These are phyloP conservation scores for Aspergillus novofumigatus DNA, from an alignment of 2,329 filamentous ascomycete species.

Conservation along the genomic window DNA sequence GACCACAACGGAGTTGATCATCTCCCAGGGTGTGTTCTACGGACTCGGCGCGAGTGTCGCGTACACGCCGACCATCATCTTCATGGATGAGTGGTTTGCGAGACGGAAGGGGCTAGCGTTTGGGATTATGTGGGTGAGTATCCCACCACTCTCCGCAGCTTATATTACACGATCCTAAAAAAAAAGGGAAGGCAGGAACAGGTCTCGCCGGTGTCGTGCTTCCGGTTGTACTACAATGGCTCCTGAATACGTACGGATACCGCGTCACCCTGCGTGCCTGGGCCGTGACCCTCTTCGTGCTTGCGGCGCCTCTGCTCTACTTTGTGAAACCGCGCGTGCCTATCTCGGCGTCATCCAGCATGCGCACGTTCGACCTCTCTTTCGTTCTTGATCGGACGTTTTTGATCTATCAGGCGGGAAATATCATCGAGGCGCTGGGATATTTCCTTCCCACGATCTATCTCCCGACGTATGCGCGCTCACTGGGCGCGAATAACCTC, in stretches of 20 bases:
- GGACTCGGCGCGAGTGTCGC: constrained; percentile 44
- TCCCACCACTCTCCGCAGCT: not conserved
- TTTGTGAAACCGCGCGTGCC: constrained; percentile 28
- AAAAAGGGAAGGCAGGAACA: constrained; percentile 22
- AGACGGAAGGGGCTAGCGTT: constrained; percentile 47
- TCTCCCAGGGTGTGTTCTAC: constrained; percentile 37
- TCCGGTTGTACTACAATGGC: constrained; percentile 28
- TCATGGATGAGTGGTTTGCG: constrained; percentile 51
- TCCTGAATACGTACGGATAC: constrained; percentile 25
- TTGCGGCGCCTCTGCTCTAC: constrained; percentile 35
- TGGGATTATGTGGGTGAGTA: constrained; percentile 44
- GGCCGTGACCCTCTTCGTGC: constrained; percentile 30
- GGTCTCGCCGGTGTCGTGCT: constrained; percentile 29
- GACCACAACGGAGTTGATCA: constrained; percentile 37
- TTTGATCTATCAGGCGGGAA: constrained; percentile 46
- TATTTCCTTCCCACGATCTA: constrained; percentile 37
- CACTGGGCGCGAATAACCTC: constrained; percentile 20
- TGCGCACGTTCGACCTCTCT: not conserved
- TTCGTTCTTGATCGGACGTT: constrained; percentile 32
- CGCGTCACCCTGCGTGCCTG: constrained; percentile 23
- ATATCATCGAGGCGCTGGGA: constrained; percentile 34
- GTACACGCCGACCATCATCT: constrained; percentile 45
- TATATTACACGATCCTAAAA: too few species aligned
- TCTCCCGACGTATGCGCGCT: constrained; percentile 36
- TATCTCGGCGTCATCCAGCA: not conserved